A percentile compares a stretch with the other conserved stretches of the same genome.
phyloP scores from a whole-genome alignment of 148 eudicot species.

The Polygonum aviculare region DNA sequence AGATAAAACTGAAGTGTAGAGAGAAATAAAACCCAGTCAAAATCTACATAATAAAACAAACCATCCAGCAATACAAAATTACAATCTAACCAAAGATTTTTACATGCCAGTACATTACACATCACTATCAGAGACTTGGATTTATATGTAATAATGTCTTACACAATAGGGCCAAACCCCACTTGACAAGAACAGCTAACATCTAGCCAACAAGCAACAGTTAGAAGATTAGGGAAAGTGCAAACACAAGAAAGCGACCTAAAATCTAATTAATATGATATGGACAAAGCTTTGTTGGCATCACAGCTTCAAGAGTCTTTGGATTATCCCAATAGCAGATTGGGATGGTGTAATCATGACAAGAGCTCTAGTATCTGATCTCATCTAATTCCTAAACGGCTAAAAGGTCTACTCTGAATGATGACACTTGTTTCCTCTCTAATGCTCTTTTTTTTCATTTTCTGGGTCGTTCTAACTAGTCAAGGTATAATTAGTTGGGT shows the following conservation, averaged over 20 bases:
- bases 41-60: neutral
- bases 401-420: neutral
- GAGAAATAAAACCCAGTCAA: neutral
- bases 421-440: neutral
- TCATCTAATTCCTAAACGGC: neutral
- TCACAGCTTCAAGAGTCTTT: neutral
- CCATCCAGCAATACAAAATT: neutral
- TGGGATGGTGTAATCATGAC: constrained; percentile 4
- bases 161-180: constrained; percentile 5
- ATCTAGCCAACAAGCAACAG: constrained; percentile 6
- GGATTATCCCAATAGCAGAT: constrained; percentile 6
- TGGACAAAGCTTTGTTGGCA: neutral
- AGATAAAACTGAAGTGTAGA: neutral
- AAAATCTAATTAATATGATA: neutral
- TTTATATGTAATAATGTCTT: neutral
- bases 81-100: neutral
- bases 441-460: neutral
- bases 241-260: neutral
- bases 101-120: neutral
- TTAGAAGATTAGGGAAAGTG: neutral
- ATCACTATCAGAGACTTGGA: neutral
- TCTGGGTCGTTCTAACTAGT: constrained; percentile 7
- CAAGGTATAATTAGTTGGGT: constrained; percentile 14
- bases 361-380: constrained; percentile 2
- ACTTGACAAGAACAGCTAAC: constrained; percentile 5